Conservation (phyloP, 2,329 filamentous ascomycete genomes). For the Aspergillus pseudoglaucus region DNA sequence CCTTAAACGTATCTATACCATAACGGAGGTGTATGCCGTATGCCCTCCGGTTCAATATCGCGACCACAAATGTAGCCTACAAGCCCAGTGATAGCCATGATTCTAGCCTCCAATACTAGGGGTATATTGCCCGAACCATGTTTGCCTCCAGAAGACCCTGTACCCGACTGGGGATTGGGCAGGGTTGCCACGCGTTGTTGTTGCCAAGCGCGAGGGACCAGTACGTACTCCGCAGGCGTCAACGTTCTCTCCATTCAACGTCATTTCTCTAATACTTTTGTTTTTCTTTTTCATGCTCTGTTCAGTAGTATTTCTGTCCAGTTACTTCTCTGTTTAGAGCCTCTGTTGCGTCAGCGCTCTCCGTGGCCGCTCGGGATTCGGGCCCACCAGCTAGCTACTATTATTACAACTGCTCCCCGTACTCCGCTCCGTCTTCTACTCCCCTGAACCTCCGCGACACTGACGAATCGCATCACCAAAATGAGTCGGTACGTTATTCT, state of each 20-base stretch:
- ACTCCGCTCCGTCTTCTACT: conserved; percentile 5
- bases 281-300: background rate
- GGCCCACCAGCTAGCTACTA: conserved; percentile 11
- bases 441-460: conserved; percentile 16
- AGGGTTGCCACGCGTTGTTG: no score
- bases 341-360: background rate
- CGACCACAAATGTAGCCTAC: no score
- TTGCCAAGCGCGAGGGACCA: no score
- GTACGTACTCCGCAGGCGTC: conserved; percentile 21
- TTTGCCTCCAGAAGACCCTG: no score
- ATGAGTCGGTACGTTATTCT: conserved; percentile 54
- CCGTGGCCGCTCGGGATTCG: conserved; percentile 7
- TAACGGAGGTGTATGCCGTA: no score
- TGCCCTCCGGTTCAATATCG: no score
- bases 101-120: no score
- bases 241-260: conserved; percentile 20
- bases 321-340: conserved; percentile 11
- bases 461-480: conserved; percentile 46
- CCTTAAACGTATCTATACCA: no score
- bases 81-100: background rate
- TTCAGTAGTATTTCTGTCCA: background rate
- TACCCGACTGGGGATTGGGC: no score
- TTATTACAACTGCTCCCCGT: background rate
- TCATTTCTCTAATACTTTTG: conserved; percentile 2
- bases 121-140: no score